These are phyloP conservation scores for Panicum hallii DNA, from an alignment of 202 grass and related monocot genomes.

Conservation along the genomic window DNA sequence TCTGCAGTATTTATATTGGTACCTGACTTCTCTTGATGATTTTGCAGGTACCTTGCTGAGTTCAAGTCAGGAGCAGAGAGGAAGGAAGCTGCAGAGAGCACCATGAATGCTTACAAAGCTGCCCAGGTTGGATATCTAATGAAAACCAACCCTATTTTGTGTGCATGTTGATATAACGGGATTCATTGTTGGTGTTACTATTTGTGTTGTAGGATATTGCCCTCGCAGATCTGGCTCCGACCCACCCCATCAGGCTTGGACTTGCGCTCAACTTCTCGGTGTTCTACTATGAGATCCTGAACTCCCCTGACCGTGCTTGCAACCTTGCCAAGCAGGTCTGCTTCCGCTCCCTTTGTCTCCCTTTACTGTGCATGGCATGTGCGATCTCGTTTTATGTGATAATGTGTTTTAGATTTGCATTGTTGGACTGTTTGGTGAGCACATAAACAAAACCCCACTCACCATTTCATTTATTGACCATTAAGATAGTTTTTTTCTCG, in stretches of 20 bases:
- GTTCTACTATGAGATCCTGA: conserved; percentile 92
- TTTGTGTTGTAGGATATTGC: conserved; percentile 69
- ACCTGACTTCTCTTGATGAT: conserved; percentile 28
- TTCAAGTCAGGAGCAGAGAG: conserved; percentile 72
- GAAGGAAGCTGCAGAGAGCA: conserved; percentile 84
- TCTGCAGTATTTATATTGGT: not conserved
- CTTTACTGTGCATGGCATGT: not conserved
- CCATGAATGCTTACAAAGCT: conserved; percentile 85
- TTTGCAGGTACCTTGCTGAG: conserved; percentile 77
- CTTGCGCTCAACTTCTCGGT: conserved; percentile 90
- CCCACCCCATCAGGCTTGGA: conserved; percentile 87
- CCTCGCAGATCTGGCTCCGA: conserved; percentile 71
- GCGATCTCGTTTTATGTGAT: not conserved
- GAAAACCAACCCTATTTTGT: not conserved
- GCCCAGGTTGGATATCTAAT: conserved; percentile 61
- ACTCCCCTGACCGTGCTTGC: conserved; percentile 83
- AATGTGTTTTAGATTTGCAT: not conserved
- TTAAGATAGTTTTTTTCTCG: not conserved
- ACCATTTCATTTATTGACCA: not conserved
- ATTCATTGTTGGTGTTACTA: not conserved
- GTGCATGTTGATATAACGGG: not conserved
- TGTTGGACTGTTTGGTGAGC: too few species aligned
- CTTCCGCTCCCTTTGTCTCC: not conserved
- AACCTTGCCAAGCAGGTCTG: conserved; percentile 82
- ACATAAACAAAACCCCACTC: not conserved